Conservation (phyloP, 805 yeast genomes). For the Metschnikowia santaceciliae region DNA sequence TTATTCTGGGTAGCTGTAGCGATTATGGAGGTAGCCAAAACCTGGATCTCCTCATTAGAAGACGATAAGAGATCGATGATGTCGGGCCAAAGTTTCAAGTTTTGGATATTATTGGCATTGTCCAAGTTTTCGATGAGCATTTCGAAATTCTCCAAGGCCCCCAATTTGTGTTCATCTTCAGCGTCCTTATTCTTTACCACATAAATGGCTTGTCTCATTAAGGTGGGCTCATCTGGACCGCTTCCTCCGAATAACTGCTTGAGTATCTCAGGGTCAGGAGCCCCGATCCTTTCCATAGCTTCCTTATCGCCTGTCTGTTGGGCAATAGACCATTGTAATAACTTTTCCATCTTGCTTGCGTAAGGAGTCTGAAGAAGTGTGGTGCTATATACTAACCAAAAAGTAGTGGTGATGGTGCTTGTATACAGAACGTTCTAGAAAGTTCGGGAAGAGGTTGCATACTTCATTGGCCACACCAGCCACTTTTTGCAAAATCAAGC, state of each 20-base stretch:
- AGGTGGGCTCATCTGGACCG: conserved; percentile 81
- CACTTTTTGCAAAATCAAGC: not conserved
- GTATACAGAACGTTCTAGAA: conserved; percentile 17
- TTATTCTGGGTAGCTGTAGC: conserved; percentile 95
- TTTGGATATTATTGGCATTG: conserved; percentile 89
- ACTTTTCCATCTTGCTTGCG: conserved; percentile 65
- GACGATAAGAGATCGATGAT: conserved; percentile 50
- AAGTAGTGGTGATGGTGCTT: conserved; percentile 3
- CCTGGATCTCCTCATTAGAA: conserved; percentile 41
- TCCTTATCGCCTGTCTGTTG: conserved; percentile 70
- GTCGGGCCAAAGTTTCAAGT: conserved; percentile 75
- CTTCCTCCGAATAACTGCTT: conserved; percentile 63
- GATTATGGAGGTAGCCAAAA: conserved; percentile 64
- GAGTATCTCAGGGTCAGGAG: conserved; percentile 75
- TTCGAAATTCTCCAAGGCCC: conserved; percentile 87
- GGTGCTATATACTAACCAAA: not conserved
- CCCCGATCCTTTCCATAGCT: conserved; percentile 57
- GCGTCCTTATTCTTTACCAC: conserved; percentile 58
- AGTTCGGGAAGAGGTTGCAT: conserved; percentile 9
- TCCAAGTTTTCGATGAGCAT: conserved; percentile 91
- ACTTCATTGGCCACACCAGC: not conserved
- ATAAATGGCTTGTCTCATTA: conserved; percentile 74
- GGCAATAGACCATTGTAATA: conserved; percentile 88
- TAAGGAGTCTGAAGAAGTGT: not conserved
- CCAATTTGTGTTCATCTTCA: conserved; percentile 57